A percentile compares a stretch with the other conserved stretches of the same genome.
Evolutionary conservation across 2,329 filamentous ascomycete genomes (phyloP).

Genomic region (Colletotrichum horii): DNA sequence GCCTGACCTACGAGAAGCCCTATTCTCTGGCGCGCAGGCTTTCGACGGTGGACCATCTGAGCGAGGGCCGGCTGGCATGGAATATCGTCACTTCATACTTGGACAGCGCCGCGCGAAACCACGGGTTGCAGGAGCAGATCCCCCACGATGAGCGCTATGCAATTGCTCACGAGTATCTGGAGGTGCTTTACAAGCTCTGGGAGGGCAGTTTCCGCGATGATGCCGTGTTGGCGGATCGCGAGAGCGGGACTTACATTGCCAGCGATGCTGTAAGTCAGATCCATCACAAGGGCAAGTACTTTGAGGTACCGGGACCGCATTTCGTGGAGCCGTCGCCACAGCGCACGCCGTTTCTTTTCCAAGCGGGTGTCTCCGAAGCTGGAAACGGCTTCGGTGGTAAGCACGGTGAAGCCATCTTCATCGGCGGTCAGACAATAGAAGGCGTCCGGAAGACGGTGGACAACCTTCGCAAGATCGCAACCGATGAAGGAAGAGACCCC

Average conservation of each 20-base stretch:
- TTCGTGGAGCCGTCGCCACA: conserved; percentile 67
- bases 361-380: conserved; percentile 43
- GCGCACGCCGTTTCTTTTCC: conserved; percentile 67
- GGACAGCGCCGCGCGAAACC: conserved; percentile 68
- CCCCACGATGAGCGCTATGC: conserved; percentile 57
- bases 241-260: conserved; percentile 52
- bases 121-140: conserved; percentile 61
- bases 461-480: conserved; percentile 42
- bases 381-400: neutral
- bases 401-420: conserved; percentile 39
- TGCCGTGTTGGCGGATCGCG: conserved; percentile 60
- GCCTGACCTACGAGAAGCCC: conserved; percentile 72
- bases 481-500: conserved; percentile 40
- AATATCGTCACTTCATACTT: conserved; percentile 72
- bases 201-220: conserved; percentile 52
- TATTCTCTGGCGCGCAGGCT: conserved; percentile 70
- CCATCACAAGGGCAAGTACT: conserved; percentile 66
- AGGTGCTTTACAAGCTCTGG: conserved; percentile 66
- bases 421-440: conserved; percentile 47
- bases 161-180: conserved; percentile 64
- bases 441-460: conserved; percentile 45
- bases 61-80: conserved; percentile 58
- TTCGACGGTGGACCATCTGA: conserved; percentile 70
- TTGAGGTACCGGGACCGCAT: conserved; percentile 62
- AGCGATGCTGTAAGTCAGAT: conserved; percentile 61